Evolutionary conservation across 139 green algal species (phyloP).

Genomic region (Haematococcus lacustris): DNA sequence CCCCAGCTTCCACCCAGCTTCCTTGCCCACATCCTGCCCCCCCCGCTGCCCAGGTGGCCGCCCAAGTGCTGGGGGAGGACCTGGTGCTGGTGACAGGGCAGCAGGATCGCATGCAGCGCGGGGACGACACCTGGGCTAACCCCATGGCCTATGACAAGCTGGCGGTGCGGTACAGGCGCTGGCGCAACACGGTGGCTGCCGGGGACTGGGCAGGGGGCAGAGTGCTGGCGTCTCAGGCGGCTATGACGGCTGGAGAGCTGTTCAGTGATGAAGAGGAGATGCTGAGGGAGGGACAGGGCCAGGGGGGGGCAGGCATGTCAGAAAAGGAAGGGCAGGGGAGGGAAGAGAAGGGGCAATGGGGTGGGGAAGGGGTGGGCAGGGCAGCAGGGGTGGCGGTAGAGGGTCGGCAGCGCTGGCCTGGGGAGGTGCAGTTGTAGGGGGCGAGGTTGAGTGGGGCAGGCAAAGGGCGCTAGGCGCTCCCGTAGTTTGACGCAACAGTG

Average conservation of each 20-base stretch:
- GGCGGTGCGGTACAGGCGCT: slow-evolving; percentile 88
- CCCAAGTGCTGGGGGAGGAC: slow-evolving; percentile 94
- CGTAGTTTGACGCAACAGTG: no score
- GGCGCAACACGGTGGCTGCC: slow-evolving; percentile 65
- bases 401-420: no score
- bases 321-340: no score
- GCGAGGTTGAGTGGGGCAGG: no score
- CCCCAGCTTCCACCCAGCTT: not conserved
- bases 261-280: slow-evolving; percentile 13
- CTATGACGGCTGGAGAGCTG: slow-evolving; percentile 34
- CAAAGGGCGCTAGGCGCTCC: no score
- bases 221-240: not conserved
- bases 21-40: not conserved
- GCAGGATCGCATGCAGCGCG: slow-evolving; percentile 85
- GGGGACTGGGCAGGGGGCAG: slow-evolving; percentile 4
- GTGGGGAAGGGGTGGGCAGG: no score
- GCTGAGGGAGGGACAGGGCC: no score
- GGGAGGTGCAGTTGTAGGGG: no score
- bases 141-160: slow-evolving; percentile 97
- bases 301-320: no score
- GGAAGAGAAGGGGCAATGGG: no score
- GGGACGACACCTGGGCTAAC: slow-evolving; percentile 83
- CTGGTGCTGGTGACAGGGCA: slow-evolving; percentile 90
- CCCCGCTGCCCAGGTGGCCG: slow-evolving; percentile 8
- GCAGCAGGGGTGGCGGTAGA: no score